Evolutionary conservation across 2,329 filamentous ascomycete species (phyloP).

Genomic region (Ciborinia camelliae): DNA sequence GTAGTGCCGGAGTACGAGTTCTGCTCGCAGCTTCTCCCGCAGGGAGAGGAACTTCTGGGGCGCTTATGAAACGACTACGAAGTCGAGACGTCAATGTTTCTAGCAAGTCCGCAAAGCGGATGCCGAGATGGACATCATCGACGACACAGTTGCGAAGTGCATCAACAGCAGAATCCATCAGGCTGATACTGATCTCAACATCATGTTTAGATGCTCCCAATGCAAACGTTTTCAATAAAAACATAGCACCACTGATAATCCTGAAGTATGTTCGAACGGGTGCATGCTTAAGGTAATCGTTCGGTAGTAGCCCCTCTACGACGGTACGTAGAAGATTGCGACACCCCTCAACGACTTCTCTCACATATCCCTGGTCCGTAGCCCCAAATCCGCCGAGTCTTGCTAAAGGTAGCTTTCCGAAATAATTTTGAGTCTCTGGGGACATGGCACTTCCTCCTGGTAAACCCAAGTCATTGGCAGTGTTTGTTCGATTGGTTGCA

Average conservation of each 20-base stretch:
- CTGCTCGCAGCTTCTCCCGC: constrained; percentile 22
- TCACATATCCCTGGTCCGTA: constrained; percentile 69
- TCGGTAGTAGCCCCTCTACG: constrained; percentile 70
- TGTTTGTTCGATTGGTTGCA: constrained; percentile 45
- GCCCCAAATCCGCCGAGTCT: constrained; percentile 61
- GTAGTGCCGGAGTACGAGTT: constrained; percentile 33
- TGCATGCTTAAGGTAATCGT: constrained; percentile 75
- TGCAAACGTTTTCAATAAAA: constrained; percentile 79
- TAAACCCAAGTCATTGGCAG: constrained; percentile 38
- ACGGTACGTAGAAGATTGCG: constrained; percentile 74
- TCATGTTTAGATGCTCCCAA: constrained; percentile 76
- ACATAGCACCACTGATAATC: constrained; percentile 82
- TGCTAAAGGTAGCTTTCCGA: constrained; percentile 60
- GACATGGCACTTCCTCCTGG: constrained; percentile 47
- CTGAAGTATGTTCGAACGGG: constrained; percentile 83
- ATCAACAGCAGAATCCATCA: constrained; percentile 72
- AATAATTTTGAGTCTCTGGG: constrained; percentile 62
- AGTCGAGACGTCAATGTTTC: constrained; percentile 73
- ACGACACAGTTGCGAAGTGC: constrained; percentile 75
- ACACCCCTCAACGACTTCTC: constrained; percentile 73
- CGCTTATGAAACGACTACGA: constrained; percentile 70
- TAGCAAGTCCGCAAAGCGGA: constrained; percentile 78
- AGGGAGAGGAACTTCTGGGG: constrained; percentile 46
- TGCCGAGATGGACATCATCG: constrained; percentile 82
- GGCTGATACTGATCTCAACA: constrained; percentile 67